phyloP scores from a whole-genome alignment of 805 yeast genomes.

The Sugiyamaella boreocaroliniensis region DNA sequence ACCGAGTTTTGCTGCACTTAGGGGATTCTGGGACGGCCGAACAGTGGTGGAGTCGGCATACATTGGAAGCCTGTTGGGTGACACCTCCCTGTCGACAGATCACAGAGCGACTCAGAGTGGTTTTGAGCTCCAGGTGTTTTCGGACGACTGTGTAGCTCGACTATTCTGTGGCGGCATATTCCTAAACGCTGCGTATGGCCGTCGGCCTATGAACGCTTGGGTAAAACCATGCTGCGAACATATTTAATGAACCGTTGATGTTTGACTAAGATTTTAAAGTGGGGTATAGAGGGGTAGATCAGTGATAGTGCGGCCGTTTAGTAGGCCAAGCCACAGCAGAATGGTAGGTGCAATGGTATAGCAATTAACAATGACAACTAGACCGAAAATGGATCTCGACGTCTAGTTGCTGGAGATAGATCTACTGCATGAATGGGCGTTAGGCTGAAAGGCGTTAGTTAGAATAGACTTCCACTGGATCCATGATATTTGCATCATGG shows the following conservation, averaged over 20 bases:
- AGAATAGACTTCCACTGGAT: too few species aligned
- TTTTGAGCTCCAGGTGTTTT: constrained; percentile 32
- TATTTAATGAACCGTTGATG: constrained; percentile 22
- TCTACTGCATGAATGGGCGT: too few species aligned
- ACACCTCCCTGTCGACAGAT: constrained; percentile 88
- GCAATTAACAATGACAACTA: too few species aligned
- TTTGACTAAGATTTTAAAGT: too few species aligned
- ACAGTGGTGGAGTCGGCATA: constrained; percentile 6
- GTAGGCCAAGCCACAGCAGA: too few species aligned
- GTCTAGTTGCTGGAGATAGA: too few species aligned
- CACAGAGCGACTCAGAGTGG: constrained; percentile 60
- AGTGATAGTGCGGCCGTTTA: too few species aligned
- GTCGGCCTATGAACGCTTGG: constrained; percentile 92
- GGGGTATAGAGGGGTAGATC: too few species aligned
- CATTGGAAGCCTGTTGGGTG: constrained; percentile 30
- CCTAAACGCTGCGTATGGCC: constrained; percentile 98
- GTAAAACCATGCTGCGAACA: constrained; percentile 99
- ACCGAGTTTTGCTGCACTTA: constrained; percentile 4
- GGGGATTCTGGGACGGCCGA: constrained; percentile 9
- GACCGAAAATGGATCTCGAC: too few species aligned
- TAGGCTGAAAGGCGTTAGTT: too few species aligned
- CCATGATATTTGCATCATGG: too few species aligned
- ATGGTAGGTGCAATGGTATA: too few species aligned
- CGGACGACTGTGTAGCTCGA: constrained; percentile 50
- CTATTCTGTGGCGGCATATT: constrained; percentile 88